Conservation (phyloP, 805 yeast species). For the Spathaspora sp. region DNA sequence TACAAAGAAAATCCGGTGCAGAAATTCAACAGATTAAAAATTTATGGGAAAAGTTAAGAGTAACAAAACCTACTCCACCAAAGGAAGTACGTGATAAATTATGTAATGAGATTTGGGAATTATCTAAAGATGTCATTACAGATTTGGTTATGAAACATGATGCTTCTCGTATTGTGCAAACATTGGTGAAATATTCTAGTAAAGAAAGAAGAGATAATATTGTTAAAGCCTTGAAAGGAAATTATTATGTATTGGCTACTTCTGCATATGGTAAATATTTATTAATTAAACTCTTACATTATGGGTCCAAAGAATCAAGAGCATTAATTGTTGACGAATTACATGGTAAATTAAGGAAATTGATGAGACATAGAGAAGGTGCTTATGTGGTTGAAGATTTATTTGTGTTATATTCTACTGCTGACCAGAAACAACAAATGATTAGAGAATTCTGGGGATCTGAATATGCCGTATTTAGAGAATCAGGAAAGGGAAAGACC, state of each 20-base stretch:
- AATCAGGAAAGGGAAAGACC: slow-evolving; percentile 58
- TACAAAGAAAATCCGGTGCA: slow-evolving; percentile 81
- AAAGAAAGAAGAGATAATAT: slow-evolving; percentile 75
- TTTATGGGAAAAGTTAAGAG: slow-evolving; percentile 89
- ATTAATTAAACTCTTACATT: slow-evolving; percentile 82
- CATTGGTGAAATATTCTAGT: slow-evolving; percentile 80
- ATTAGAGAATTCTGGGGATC: slow-evolving; percentile 96
- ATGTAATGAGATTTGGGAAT: slow-evolving; percentile 80
- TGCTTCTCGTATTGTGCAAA: slow-evolving; percentile 93
- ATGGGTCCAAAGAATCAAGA: slow-evolving; percentile 82
- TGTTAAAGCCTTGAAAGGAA: slow-evolving; percentile 65
- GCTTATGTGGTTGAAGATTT: slow-evolving; percentile 96
- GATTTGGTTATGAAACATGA: slow-evolving; percentile 94
- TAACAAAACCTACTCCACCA: slow-evolving; percentile 76
- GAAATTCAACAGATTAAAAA: slow-evolving; percentile 82
- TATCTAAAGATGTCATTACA: slow-evolving; percentile 69
- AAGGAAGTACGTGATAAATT: slow-evolving; percentile 72
- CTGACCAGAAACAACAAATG: slow-evolving; percentile 85
- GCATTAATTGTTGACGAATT: slow-evolving; percentile 74
- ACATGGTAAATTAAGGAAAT: slow-evolving; percentile 85
- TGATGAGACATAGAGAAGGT: slow-evolving; percentile 97
- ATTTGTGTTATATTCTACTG: slow-evolving; percentile 77
- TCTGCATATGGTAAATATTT: slow-evolving; percentile 92
- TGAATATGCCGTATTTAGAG: slow-evolving; percentile 86
- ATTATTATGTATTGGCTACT: slow-evolving; percentile 78